Evolutionary conservation across 106 monocot genomes (phyloP).

Genomic region (Platanthera guangdongensis): DNA sequence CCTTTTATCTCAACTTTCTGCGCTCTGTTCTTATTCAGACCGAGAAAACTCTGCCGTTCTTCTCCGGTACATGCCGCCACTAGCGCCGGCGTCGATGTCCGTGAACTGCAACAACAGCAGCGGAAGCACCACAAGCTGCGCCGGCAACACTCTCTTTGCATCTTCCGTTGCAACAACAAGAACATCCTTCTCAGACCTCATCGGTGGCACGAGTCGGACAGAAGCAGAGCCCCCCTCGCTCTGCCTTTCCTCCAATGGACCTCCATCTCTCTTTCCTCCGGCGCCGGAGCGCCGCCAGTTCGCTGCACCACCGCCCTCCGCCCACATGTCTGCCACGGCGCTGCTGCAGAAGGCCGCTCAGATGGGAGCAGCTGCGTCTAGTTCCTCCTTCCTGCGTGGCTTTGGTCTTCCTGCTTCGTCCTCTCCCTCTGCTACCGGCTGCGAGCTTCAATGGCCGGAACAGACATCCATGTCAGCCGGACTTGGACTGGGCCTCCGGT

Average conservation of each 20-base stretch:
- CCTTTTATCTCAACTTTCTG: background rate
- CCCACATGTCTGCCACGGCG: slow-evolving; percentile 21
- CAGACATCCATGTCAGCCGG: background rate
- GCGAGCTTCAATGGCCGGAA: background rate
- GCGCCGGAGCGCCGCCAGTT: slow-evolving; percentile 1
- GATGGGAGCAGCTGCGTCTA: slow-evolving; percentile 12
- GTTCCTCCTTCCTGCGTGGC: slow-evolving; percentile 11
- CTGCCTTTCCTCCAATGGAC: slow-evolving; percentile 1
- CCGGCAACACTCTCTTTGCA: background rate
- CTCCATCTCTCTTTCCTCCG: background rate
- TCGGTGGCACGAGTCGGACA: background rate
- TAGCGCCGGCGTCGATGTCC: background rate
- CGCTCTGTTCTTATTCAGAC: background rate
- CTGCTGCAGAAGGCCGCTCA: slow-evolving; percentile 24
- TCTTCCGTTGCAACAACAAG: background rate
- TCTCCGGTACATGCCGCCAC: slow-evolving; percentile 2
- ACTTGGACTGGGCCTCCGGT: slow-evolving; percentile 14
- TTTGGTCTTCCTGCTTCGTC: slow-evolving; percentile 10
- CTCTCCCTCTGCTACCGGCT: background rate
- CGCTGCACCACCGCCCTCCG: background rate
- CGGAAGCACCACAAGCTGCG: background rate
- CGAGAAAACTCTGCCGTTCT: background rate
- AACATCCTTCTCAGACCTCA: slow-evolving; percentile 2
- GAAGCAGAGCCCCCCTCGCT: background rate
- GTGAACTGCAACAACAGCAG: background rate